Percentiles rank a stretch among this genome's conserved stretches.
These are phyloP conservation scores for Rhodotorula sp. DNA, from an alignment of 1,284 basidiomycete genomes.

Conservation along the genomic window DNA sequence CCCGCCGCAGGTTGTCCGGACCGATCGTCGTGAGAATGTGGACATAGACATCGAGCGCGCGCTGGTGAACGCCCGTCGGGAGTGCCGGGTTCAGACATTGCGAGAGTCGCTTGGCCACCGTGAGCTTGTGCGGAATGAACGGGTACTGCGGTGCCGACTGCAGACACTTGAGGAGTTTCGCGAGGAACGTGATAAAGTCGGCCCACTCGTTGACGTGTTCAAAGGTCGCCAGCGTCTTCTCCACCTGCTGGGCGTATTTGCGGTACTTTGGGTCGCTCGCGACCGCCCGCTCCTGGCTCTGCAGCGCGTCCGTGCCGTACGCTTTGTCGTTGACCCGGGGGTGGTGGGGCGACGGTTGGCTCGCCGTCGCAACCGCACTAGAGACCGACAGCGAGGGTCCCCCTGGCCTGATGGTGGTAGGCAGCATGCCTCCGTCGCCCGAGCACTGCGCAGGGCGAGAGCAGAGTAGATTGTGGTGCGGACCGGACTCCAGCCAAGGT, in stretches of 20 bases:
- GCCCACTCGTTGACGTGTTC: constrained; percentile 99
- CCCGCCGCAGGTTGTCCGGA: constrained; percentile 78
- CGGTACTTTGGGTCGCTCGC: constrained; percentile 82
- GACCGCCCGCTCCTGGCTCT: background rate
- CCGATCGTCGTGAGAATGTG: constrained; percentile 88
- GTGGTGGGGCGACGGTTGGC: background rate
- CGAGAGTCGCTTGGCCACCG: constrained; percentile 90
- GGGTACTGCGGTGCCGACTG: constrained; percentile 89
- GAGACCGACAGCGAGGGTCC: background rate
- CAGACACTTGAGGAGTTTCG: constrained; percentile 91
- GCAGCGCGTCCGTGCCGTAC: background rate
- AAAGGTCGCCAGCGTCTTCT: constrained; percentile 87
- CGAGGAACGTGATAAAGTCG: constrained; percentile 97
- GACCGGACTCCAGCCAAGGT: too few species aligned
- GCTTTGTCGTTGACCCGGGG: background rate
- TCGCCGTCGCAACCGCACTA: background rate
- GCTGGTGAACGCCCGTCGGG: constrained; percentile 93
- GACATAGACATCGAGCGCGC: constrained; percentile 91
- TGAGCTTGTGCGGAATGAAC: constrained; percentile 91
- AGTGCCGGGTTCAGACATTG: constrained; percentile 97
- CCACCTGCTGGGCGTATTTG: constrained; percentile 88
- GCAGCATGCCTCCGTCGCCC: background rate
- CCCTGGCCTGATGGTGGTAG: background rate
- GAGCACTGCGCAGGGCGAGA: too few species aligned
- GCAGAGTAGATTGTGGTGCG: too few species aligned